Percentiles rank a stretch among this genome's conserved stretches.
Evolutionary conservation across 257 asterid genomes (phyloP).

Genomic region (Primulina eburnea): DNA sequence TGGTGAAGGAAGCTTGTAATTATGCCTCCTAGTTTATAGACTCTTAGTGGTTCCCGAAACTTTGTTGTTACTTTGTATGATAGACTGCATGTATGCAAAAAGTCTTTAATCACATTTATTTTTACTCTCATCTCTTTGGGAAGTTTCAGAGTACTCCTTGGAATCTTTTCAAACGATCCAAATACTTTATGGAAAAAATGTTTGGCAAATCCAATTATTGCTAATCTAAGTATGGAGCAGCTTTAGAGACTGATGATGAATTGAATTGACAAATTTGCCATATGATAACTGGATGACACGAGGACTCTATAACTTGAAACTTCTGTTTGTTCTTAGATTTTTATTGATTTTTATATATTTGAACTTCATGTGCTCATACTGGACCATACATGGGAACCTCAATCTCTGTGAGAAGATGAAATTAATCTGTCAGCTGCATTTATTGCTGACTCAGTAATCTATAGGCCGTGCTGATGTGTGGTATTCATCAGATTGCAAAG

Average conservation of each 20-base stretch:
- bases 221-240: neutral
- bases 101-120: neutral
- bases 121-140: neutral
- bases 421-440: constrained; percentile 5
- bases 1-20: neutral
- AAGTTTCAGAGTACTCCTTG: neutral
- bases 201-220: neutral
- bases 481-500: constrained; percentile 14
- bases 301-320: neutral
- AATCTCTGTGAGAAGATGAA: neutral
- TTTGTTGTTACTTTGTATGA: neutral
- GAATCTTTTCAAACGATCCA: neutral
- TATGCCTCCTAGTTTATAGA: neutral
- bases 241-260: neutral
- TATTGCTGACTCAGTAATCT: neutral
- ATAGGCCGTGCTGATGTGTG: neutral
- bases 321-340: neutral
- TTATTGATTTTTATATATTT: too few relatives aligned
- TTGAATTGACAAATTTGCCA: neutral
- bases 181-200: neutral
- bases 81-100: neutral
- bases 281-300: neutral
- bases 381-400: neutral
- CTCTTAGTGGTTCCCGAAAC: neutral
- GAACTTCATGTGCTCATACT: neutral